Conservation (phyloP, 73 alveolate species). For the Diophrys sp. region DNA sequence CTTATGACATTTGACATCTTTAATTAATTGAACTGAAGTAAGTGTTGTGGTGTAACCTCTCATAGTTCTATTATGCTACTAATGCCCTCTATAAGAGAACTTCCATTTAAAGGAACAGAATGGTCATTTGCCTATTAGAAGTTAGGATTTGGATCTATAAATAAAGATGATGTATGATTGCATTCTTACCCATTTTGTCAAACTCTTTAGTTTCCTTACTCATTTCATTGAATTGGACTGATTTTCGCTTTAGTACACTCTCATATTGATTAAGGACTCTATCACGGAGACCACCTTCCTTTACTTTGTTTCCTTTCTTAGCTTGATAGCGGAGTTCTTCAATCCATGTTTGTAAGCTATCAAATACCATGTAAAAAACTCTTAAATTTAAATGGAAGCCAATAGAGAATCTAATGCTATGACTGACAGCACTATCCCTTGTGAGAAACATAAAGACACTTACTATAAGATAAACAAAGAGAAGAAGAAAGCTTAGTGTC, state of each 20-base stretch:
- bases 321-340: background rate
- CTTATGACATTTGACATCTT: too few relatives aligned
- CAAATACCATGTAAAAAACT: background rate
- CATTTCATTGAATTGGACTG: background rate
- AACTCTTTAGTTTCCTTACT: background rate
- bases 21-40: background rate
- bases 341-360: background rate
- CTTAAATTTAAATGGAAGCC: too few relatives aligned
- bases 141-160: slow-evolving; percentile 6
- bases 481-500: too few relatives aligned
- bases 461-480: too few relatives aligned
- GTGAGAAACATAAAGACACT: too few relatives aligned
- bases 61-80: background rate
- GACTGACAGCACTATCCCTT: too few relatives aligned
- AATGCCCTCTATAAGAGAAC: background rate
- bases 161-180: background rate
- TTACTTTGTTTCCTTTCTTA: background rate
- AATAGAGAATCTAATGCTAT: too few relatives aligned
- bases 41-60: background rate
- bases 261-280: background rate
- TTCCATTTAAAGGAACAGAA: slow-evolving; percentile 4
- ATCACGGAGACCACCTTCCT: background rate
- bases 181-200: background rate
- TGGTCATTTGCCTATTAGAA: background rate
- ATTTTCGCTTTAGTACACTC: background rate